These are phyloP conservation scores for Hypoxylon rickii DNA, from an alignment of 495 filamentous ascomycete genomes.

Conservation along the genomic window DNA sequence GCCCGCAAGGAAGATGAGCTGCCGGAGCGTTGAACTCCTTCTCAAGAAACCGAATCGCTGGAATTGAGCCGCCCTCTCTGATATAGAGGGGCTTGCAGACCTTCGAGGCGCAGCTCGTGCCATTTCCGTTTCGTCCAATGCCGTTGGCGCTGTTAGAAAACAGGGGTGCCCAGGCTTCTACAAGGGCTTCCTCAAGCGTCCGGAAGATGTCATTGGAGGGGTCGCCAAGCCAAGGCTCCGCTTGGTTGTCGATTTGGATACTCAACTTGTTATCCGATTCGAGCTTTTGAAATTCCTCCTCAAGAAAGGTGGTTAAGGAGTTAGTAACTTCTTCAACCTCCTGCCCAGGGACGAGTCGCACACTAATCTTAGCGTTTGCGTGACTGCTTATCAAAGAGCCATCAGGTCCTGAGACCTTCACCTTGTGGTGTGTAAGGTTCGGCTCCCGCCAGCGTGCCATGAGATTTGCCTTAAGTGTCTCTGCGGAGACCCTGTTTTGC, in stretches of 20 bases:
- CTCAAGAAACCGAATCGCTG: constrained; percentile 89
- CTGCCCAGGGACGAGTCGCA: constrained; percentile 93
- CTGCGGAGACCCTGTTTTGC: constrained; percentile 67
- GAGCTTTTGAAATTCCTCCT: constrained; percentile 71
- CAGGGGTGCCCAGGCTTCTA: constrained; percentile 72
- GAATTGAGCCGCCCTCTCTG: constrained; percentile 92
- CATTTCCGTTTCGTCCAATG: background rate
- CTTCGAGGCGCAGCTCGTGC: constrained; percentile 30
- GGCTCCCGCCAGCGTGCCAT: constrained; percentile 97
- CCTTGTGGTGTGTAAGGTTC: constrained; percentile 88
- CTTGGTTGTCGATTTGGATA: constrained; percentile 85
- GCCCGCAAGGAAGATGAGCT: constrained; percentile 91
- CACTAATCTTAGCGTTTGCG: constrained; percentile 82
- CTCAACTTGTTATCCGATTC: constrained; percentile 79
- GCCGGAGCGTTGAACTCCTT: constrained; percentile 93
- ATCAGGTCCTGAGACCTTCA: constrained; percentile 85
- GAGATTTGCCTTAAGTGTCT: constrained; percentile 72
- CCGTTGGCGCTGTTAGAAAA: constrained; percentile 23
- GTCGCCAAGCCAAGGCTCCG: constrained; percentile 95
- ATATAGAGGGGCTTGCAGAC: constrained; percentile 77
- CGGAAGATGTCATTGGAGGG: constrained; percentile 88
- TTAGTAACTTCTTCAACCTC: constrained; percentile 73
- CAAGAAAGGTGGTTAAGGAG: constrained; percentile 66
- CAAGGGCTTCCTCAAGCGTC: constrained; percentile 84
- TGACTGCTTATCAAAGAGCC: constrained; percentile 86